Base-by-base conservation (phyloP, 1,139 yeast genomes). In the Scheffersomyces stambukii region DNA sequence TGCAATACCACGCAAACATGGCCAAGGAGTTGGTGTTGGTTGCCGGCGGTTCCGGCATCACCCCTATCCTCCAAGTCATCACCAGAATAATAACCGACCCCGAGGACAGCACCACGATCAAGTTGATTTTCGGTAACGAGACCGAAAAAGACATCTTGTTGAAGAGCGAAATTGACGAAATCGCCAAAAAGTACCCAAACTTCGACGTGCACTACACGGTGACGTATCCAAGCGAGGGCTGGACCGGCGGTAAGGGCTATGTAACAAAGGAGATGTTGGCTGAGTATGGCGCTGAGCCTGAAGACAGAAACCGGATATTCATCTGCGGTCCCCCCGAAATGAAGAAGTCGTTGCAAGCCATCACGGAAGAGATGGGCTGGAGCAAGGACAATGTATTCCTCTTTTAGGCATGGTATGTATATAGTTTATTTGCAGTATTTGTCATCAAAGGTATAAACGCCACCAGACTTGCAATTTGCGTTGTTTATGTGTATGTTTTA, bases 11-110 rank as follows among this genome's bases (percentile, higher is more conserved):
- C 19, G 53, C 77, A 14, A 80, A 80, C 48, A 70, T 75, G 64
- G 77, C 77, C 24, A 70, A 70, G 36, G 72, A 75, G 35, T 65
- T 82, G 38, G 79, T 77, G 9, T 67, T 82, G 60, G 66, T 82
- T 42, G 89, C 89, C n/a, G 91, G 89, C 43, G 91, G 91, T 10
- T 75, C 88, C 0, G 91, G 91, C 31, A 79, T 82, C 36, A 81
- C 93, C 9, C 91, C 93, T 14, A 76, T 81, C 46, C 64, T 82
- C 38, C 88, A 82, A 50, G 81, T 82, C 9, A 60, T 75, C 31
- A 74, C 79, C 21, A 61, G 72, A 25, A 75, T 77, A 31, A 74
- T 81, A 36, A 81, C 88, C 16, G 75, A 79, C 23, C 78, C 84
- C 6, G 76, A 70, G 31, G 89, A 81, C 50, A 25, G 50, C 24